These are phyloP conservation scores for Lichtheimia corymbifera DNA, from an alignment of 371 early-diverging fungal genomes.

Conservation along the genomic window DNA sequence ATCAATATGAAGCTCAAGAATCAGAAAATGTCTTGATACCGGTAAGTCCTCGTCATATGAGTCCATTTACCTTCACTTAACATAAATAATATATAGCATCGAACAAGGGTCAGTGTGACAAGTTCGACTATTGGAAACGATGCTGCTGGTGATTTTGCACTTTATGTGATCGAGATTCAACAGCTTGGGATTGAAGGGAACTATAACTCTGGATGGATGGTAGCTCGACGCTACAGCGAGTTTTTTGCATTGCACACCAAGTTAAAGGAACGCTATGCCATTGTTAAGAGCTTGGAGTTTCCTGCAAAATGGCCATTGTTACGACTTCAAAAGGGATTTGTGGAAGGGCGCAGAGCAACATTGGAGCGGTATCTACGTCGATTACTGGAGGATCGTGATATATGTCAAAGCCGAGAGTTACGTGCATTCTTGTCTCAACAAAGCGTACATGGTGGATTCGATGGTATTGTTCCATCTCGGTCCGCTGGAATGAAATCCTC, in stretches of 20 bases:
- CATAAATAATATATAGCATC: conserved; percentile 38
- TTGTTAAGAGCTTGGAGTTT: conserved; percentile 68
- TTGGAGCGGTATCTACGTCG: conserved; percentile 76
- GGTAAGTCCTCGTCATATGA: conserved; percentile 25
- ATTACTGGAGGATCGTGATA: conserved; percentile 51
- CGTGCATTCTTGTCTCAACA: conserved; percentile 69
- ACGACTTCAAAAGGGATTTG: conserved; percentile 60
- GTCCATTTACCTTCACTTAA: neutral
- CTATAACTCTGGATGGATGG: conserved; percentile 74
- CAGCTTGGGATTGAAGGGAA: conserved; percentile 56
- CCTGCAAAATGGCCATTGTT: conserved; percentile 73
- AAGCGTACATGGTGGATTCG: conserved; percentile 44
- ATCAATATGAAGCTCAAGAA: conserved; percentile 63
- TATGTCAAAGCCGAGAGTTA: conserved; percentile 60
- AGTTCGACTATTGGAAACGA: conserved; percentile 59
- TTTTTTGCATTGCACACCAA: conserved; percentile 77
- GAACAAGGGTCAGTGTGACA: conserved; percentile 60
- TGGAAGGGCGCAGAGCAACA: conserved; percentile 68
- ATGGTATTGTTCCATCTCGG: conserved; percentile 3
- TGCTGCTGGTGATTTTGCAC: conserved; percentile 64
- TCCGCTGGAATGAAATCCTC: conserved; percentile 5
- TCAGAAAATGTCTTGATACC: conserved; percentile 71
- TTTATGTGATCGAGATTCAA: conserved; percentile 81
- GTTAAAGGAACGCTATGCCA: conserved; percentile 58
- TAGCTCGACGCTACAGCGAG: conserved; percentile 79